Evolutionary conservation across 257 asterid species (phyloP), one percentile per base, ranked within the genome.

Genomic region (Scutellaria barbata): DNA sequence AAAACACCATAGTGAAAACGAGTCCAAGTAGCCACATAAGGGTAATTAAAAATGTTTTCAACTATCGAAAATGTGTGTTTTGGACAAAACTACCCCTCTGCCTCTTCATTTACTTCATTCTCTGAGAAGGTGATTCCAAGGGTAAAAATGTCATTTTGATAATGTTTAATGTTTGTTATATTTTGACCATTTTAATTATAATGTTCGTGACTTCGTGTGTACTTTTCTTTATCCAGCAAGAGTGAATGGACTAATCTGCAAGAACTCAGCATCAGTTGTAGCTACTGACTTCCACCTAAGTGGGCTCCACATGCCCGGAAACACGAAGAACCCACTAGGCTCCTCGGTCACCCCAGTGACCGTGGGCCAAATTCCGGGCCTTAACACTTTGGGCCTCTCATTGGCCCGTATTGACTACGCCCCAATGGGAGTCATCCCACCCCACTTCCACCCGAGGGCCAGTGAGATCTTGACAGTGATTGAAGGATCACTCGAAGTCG

Each of bases 371-470:
- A 2, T 79, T 0, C 82, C 85, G 3, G 86, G 86, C 16, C 71
- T 81, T 57, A 72, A 72, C 77, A 72, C 80, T 0, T 76, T 81
- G 0, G 81, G 81, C 9, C 55, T 84, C 7, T 50, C 75, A 3
- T 6, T 84, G 14, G 86, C 55, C 13, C 81, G 86, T 0, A 42
- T 43, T 0, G 86, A 81, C 51, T 72, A 68, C 10, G 82, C 76
- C 4, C 77, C 75, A 4, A 25, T 53, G 9, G 87, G 86, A 10
- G 11, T 77, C 78, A 60, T 52, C 61, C 83, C 83, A 4, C 86
- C 81, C 6, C 89, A 79, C 52, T 25, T 58, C 12, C 88, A 84
- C 63, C 83, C 86, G 1, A 43, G 85, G 4, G 86, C 81, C 9
- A 53, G 83, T 3, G 84, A 84, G 40, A 56, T 84, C 66, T 20